A percentile compares a stretch with the other conserved stretches of the same genome.
These are phyloP conservation scores for Macrophomina pseudophaseolina DNA, from an alignment of 2,329 filamentous ascomycete genomes.

Conservation along the genomic window DNA sequence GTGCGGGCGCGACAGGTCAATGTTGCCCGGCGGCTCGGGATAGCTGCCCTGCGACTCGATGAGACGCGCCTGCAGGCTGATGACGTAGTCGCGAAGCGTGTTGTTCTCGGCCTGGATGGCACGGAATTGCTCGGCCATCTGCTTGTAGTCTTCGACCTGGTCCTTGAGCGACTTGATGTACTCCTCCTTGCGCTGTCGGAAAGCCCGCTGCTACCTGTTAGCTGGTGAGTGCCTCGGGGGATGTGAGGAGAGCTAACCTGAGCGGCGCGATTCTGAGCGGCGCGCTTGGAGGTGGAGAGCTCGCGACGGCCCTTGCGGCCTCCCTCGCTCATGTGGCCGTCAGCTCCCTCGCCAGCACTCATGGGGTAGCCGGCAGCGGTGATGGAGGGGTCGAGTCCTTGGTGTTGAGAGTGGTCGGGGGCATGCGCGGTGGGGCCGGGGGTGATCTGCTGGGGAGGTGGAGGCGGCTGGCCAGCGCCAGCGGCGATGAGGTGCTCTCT, in stretches of 20 bases:
- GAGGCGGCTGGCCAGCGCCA: conserved; percentile 49
- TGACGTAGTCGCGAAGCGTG: conserved; percentile 87
- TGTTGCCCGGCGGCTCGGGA: conserved; percentile 79
- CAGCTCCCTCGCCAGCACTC: conserved; percentile 51
- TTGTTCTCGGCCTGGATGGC: conserved; percentile 88
- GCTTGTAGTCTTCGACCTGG: conserved; percentile 80
- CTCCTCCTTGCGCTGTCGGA: conserved; percentile 95
- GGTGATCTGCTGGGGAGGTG: conserved; percentile 43
- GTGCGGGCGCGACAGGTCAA: conserved; percentile 69
- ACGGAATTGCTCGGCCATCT: conserved; percentile 79
- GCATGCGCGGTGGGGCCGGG: conserved; percentile 35
- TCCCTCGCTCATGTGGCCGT: conserved; percentile 48
- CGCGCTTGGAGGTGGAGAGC: conserved; percentile 92
- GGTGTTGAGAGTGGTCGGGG: conserved; percentile 54
- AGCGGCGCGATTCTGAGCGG: conserved; percentile 93
- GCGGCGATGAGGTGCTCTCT: conserved; percentile 67
- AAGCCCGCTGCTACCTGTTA: conserved; percentile 72
- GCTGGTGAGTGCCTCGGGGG: background rate
- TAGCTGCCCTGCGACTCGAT: conserved; percentile 83
- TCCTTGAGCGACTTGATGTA: conserved; percentile 98
- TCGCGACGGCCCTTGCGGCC: conserved; percentile 84
- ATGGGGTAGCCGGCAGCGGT: conserved; percentile 57
- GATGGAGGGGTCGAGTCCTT: conserved; percentile 65
- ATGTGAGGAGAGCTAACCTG: conserved; percentile 68
- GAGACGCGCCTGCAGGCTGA: conserved; percentile 84